Evolutionary conservation across 75 land plant genomes (phyloP), one percentile per base, ranked within the genome.

Genomic region (Adiantum capillusveneris): DNA sequence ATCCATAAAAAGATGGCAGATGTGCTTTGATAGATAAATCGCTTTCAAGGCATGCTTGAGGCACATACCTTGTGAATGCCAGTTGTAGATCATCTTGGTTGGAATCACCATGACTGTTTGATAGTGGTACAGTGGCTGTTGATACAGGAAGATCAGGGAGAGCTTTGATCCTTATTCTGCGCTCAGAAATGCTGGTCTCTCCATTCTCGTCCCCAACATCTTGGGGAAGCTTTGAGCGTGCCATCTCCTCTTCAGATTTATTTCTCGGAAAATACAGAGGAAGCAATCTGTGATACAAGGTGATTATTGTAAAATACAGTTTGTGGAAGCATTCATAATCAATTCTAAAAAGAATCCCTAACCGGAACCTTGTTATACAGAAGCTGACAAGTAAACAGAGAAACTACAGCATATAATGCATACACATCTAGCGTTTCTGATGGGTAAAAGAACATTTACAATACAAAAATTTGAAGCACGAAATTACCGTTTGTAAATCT

Each of bases 141-240:
- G 55, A 53, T 5, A 18, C 3, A 53, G 5, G 55, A 6, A 69
- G 45, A 54, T 71, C 86, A 53, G 98, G 98, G 29, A 94, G 66
- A 12, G 98, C 87, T 63, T 79, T 86, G 53, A 94, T 94, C 76
- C 98, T 79, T 37, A 94, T 94, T 66, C 88, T 94, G 27, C 98
- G 82, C 62, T 94, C 98, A 64, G 88, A 83, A 39, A 90, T 83
- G 3, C 78, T 65, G 11, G 96, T 89, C 65, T 94, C 98, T 41
- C 98, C 98, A 82, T 94, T 94, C 66, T 94, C 98, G 74, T 94
- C 98, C 30, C 98, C 98, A 52, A 94, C 98, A 81, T 94, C 98
- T 30, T 85, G 83, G 43, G 98, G 98, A 56, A 94, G 87, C 71
- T 89, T 94, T 53, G 75, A 66, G 2, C 75, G 57, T 19, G 98